Conservation (phyloP, 2,329 filamentous ascomycete species). For the Fusarium praegraminearum region DNA sequence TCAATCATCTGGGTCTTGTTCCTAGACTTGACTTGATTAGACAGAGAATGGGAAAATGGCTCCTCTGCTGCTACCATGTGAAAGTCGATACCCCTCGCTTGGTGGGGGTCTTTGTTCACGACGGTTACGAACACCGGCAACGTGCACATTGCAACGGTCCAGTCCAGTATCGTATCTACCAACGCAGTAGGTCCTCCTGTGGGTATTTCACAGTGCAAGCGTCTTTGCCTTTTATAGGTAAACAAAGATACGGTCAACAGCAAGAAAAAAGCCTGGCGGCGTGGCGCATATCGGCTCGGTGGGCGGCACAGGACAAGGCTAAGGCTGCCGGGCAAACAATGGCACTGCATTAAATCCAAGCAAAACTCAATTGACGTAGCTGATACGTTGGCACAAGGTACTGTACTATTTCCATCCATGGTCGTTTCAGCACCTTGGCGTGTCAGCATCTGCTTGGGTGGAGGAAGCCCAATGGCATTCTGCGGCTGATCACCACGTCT, state of each 20-base stretch:
- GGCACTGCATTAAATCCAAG: conserved; percentile 28
- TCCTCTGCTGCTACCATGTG: conserved; percentile 33
- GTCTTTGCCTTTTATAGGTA: background rate
- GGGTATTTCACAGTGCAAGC: conserved; percentile 2
- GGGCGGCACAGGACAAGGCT: conserved; percentile 6
- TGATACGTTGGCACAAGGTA: conserved; percentile 17
- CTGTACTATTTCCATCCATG: conserved; percentile 1
- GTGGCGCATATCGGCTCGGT: conserved; percentile 6
- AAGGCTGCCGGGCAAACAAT: conserved; percentile 17
- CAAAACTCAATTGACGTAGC: conserved; percentile 27
- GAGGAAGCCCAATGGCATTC: conserved; percentile 3
- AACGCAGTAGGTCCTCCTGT: no score
- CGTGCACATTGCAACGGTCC: conserved; percentile 14
- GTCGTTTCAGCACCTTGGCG: conserved; percentile 14
- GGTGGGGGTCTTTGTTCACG: conserved; percentile 14
- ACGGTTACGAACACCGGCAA: conserved; percentile 38
- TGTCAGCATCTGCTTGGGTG: conserved; percentile 38
- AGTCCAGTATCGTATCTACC: background rate
- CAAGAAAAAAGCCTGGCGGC: conserved; percentile 1
- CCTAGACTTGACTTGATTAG: conserved; percentile 39
- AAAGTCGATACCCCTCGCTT: conserved; percentile 35
- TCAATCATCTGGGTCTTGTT: conserved; percentile 31
- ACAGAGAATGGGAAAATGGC: conserved; percentile 14
- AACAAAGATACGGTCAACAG: conserved; percentile 23
- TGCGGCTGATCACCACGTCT: conserved; percentile 4